Conservation (phyloP, 306 rosid genomes). For the Medicago lupulina region DNA sequence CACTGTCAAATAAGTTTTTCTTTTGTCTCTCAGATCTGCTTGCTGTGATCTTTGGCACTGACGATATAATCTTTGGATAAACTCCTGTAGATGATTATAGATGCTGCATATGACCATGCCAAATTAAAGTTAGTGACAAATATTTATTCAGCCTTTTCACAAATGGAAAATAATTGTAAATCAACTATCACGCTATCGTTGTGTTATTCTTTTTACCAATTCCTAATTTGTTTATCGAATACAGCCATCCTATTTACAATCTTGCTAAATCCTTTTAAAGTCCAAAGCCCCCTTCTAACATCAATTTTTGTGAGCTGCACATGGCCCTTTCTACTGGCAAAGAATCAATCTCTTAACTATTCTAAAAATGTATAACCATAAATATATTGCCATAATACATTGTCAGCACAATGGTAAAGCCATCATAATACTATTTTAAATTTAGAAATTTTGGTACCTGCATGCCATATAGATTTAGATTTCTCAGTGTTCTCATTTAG, state of each 20-base stretch:
- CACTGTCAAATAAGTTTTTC: conserved; percentile 33
- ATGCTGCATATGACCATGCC: conserved; percentile 71
- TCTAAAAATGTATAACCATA: background rate
- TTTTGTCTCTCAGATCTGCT: conserved; percentile 42
- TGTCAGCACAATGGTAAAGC: background rate
- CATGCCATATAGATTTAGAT: background rate
- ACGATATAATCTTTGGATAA: conserved; percentile 54
- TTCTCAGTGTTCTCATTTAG: conserved; percentile 4
- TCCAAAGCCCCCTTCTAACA: background rate
- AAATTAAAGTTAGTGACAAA: conserved; percentile 39
- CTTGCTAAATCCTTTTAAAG: background rate
- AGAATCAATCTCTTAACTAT: background rate
- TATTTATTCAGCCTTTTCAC: background rate
- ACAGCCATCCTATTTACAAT: background rate
- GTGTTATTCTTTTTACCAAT: background rate
- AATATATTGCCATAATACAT: background rate
- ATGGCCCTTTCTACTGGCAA: background rate
- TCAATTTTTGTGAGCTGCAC: background rate
- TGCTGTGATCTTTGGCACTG: conserved; percentile 51
- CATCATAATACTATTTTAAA: background rate
- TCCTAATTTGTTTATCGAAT: background rate
- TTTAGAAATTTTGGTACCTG: background rate
- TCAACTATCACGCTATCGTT: background rate
- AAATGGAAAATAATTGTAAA: conserved; percentile 3
- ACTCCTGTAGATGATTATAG: conserved; percentile 76